Evolutionary conservation across 176 grass and related monocot genomes (phyloP).

Genomic region (Zoysia japonica): DNA sequence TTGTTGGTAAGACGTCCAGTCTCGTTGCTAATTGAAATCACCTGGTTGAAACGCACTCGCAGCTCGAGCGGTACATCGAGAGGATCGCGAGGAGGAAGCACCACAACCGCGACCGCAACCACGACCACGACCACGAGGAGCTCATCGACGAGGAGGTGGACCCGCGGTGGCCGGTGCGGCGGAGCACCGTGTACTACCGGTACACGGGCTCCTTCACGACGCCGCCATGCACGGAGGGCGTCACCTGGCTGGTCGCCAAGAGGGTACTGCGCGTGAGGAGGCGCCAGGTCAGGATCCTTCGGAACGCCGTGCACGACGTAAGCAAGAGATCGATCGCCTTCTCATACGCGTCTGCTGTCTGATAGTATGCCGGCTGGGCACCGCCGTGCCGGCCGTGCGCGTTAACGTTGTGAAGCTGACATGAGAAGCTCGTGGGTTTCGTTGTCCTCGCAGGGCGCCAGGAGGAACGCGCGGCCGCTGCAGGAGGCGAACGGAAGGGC

Average conservation of each 20-base stretch:
- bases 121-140: conserved; percentile 35
- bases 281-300: conserved; percentile 54
- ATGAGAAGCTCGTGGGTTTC: neutral
- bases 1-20: too few species aligned
- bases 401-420: neutral
- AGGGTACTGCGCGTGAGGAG: conserved; percentile 35
- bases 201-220: conserved; percentile 82
- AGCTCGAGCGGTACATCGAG: conserved; percentile 63
- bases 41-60: neutral
- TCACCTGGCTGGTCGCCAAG: conserved; percentile 58
- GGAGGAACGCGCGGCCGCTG: conserved; percentile 65
- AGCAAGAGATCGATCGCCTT: neutral
- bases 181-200: conserved; percentile 60
- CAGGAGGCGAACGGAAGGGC: conserved; percentile 55
- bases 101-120: conserved; percentile 7
- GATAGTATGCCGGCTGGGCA: too few species aligned
- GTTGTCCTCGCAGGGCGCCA: conserved; percentile 32
- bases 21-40: too few species aligned
- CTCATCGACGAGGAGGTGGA: conserved; percentile 45
- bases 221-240: conserved; percentile 87
- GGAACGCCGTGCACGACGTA: conserved; percentile 67
- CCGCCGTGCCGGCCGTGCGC: neutral
- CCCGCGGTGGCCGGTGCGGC: conserved; percentile 37
- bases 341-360: neutral
- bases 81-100: conserved; percentile 27